Evolutionary conservation across 805 yeast genomes (phyloP).

Genomic region (Candida alai): DNA sequence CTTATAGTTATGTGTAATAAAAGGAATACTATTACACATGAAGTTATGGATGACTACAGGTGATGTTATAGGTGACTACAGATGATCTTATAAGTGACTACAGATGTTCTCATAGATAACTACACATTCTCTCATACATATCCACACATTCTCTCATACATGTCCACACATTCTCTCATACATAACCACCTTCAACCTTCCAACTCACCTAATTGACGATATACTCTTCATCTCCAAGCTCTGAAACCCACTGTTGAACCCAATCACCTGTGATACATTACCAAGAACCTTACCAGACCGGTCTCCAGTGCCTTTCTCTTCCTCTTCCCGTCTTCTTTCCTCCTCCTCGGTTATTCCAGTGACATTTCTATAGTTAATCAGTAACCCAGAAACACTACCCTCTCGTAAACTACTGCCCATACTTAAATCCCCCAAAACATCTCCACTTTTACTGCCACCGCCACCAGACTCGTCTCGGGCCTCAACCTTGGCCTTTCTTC

Average conservation of each 20-base stretch:
- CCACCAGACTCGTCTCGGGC: not conserved
- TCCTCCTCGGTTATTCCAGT: constrained; percentile 9
- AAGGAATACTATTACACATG: constrained; percentile 1
- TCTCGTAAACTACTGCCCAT: constrained; percentile 23
- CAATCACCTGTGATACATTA: constrained; percentile 36
- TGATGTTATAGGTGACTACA: no score
- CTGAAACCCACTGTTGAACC: constrained; percentile 42
- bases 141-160: no score
- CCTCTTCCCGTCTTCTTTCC: constrained; percentile 14
- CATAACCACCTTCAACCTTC: no score
- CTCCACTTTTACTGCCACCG: constrained; percentile 6
- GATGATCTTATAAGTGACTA: no score
- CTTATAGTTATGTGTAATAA: not conserved
- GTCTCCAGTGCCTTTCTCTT: constrained; percentile 16
- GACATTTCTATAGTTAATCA: constrained; percentile 20
- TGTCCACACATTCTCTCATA: no score
- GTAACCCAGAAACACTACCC: constrained; percentile 24
- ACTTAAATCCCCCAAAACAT: constrained; percentile 21
- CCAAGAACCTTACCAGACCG: constrained; percentile 21
- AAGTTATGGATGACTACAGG: no score
- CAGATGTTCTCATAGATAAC: no score
- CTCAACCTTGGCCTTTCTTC: constrained; percentile 22
- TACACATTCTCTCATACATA: no score
- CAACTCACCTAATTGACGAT: constrained; percentile 33
- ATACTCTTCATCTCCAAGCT: constrained; percentile 33